Base-by-base conservation (phyloP, 2,329 filamentous ascomycete genomes). In the Sphaceloma murrayae region DNA sequence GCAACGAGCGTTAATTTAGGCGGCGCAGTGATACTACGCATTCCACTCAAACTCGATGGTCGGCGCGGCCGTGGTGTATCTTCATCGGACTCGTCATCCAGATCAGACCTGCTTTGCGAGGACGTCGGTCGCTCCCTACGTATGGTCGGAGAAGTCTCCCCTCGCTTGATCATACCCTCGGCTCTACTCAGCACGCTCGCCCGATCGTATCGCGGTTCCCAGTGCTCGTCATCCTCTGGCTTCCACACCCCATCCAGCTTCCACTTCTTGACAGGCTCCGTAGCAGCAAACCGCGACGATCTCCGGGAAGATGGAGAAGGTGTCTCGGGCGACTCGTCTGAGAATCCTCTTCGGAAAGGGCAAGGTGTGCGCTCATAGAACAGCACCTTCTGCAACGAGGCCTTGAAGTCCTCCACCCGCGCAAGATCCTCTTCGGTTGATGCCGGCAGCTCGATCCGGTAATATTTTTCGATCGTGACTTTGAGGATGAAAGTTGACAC, bases 351-450 rank as follows among this genome's bases (percentile, higher is more conserved):
- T 55, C 80, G 73, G 60, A 95, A 94, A 0, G 88, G 88, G 60
- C 87, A 94, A 33, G 79, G 75, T 0, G 88, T 94, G 56, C 84
- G 84, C 62, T 95, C 88, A 56, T 91, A 94, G 51, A 82, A 79
- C 34, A 94, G 68, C 10, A 94, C 77, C 49, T 78, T 77, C 43
- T 73, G 73, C 19, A 94, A 64, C 6, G 85, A 80, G 8, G 67
- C 67, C 55, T 84, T 84, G 51, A 94, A 68, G 26, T 78, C 71
- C 44, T 75, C 71, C 3, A 85, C 78, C 52, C 76, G 74, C 32
- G 68, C 64, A 51, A 73, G 69, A 50, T 89, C 80, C 16, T 81
- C 76, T 2, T 73, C 66, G 0, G 75, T 75, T 26, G 70, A 69
- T 11, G 77, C 73, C 0, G 86, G 84, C 4, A 95, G 66, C 58